Evolutionary conservation across 2,329 filamentous ascomycete genomes (phyloP).

Genomic region (Ascochyta fabae): DNA sequence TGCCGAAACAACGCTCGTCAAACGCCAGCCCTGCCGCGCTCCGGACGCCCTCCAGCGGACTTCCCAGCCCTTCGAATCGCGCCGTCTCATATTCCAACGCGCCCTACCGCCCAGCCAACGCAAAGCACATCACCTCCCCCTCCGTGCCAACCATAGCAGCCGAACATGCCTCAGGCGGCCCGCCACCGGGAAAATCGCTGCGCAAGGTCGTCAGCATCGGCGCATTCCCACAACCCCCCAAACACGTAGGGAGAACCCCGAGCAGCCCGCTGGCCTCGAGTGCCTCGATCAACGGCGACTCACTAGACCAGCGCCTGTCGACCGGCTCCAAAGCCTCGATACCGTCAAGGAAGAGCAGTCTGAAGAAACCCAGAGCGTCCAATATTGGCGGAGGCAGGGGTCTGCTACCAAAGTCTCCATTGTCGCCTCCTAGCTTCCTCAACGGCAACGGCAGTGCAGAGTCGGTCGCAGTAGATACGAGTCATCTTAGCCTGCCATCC

Average conservation of each 20-base stretch:
- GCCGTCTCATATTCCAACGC: constrained; percentile 44
- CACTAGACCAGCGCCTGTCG: constrained; percentile 42
- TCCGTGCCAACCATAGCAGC: constrained; percentile 58
- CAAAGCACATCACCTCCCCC: constrained; percentile 39
- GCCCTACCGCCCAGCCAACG: constrained; percentile 35
- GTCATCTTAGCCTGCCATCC: constrained; percentile 76
- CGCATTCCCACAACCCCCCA: constrained; percentile 88
- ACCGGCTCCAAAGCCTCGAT: constrained; percentile 32
- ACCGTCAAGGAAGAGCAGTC: constrained; percentile 44
- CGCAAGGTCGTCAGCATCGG: constrained; percentile 93
- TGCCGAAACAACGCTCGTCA: constrained; percentile 72
- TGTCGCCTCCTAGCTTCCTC: constrained; percentile 72
- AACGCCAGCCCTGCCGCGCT: constrained; percentile 36
- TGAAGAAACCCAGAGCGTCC: constrained; percentile 58
- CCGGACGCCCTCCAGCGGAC: constrained; percentile 33
- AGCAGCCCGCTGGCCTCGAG: constrained; percentile 58
- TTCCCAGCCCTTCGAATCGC: constrained; percentile 37
- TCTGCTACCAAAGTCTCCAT: constrained; percentile 49
- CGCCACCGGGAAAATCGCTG: constrained; percentile 66
- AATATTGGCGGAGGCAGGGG: constrained; percentile 40
- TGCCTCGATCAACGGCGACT: constrained; percentile 54
- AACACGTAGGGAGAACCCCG: constrained; percentile 62
- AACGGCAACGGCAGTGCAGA: constrained; percentile 82
- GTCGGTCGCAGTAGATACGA: constrained; percentile 71
- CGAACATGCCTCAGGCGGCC: constrained; percentile 45